Base-by-base conservation (phyloP, 2,329 filamentous ascomycete species). In the Pseudogymnoascus sp. region DNA sequence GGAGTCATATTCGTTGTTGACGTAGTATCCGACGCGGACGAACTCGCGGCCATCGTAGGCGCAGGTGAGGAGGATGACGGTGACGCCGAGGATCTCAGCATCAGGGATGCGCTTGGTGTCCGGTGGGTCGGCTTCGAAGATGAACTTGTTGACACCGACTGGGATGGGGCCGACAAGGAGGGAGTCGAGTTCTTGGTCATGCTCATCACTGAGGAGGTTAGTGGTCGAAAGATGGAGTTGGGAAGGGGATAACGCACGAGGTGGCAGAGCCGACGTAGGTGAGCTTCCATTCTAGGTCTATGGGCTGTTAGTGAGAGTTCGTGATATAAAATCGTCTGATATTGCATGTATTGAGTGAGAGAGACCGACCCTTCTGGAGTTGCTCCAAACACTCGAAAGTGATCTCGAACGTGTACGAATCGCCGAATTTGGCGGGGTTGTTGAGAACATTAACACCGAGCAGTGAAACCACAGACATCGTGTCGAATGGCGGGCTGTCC, bases 241-340 rank as follows among this genome's bases (percentile, higher is more conserved):
- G 53, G 58, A 61, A 37, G 58, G 57, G 57, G 60, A 50, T 53
- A 67, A 82, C 89, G 80, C 81, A 96, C 89, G 91, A 96, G 62
- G 93, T 97, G 66, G 95, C 94, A 68, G 94, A 99, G 71, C 94
- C 95, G 72, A 99, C 94, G 70, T 99, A 99, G 74, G 91, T 99
- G 70, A 99, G 82, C 78, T 99, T 99, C 94, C 94, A 99, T 78
- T 99, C 94, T 64, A 99, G 86, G 77, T 99, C 94, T 96, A 70
- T 35, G 37, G 43, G 59, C 47, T 59, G 58, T 47, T 18, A 72
- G 66, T 18, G 33, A 39, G 14, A 36, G 57, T 58, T 58, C 33
- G 14, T 0, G 18, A 35, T 14, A 38, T 69, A 61, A 66, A 62
- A 41, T 35, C 57, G 20, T 59, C 37, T 28, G 12, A 15, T 43